Conservation (phyloP, 768 basidiomycete genomes). For the Dictyophora rubrovolvata region DNA sequence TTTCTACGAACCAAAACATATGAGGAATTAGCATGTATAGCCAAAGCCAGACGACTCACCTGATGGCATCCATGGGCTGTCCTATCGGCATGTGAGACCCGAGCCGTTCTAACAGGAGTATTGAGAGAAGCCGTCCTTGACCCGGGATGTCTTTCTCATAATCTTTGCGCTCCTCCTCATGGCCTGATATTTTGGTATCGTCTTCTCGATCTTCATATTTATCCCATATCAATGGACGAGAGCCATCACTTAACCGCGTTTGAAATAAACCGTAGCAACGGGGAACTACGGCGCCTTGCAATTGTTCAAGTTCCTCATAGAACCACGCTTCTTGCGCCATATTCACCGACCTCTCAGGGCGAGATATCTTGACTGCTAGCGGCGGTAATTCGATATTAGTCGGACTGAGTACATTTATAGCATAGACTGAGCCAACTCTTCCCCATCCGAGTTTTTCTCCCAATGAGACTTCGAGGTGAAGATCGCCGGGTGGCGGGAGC, state of each 20-base stretch:
- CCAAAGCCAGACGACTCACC: background rate
- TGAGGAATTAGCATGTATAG: background rate
- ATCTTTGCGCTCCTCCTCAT: background rate
- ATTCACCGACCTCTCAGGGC: background rate
- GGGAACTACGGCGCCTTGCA: constrained; percentile 6
- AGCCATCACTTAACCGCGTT: background rate
- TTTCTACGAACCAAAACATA: background rate
- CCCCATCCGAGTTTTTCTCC: background rate
- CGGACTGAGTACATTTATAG: background rate
- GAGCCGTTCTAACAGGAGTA: background rate
- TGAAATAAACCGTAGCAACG: constrained; percentile 5
- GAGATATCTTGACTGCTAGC: background rate
- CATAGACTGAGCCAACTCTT: background rate
- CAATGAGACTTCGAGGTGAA: background rate
- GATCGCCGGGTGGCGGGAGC: background rate
- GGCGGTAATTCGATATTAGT: background rate
- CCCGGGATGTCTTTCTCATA: background rate
- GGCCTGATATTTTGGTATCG: background rate
- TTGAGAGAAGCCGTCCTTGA: background rate
- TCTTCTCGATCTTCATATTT: background rate
- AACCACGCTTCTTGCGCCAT: constrained; percentile 8
- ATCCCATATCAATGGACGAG: background rate
- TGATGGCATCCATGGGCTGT: background rate
- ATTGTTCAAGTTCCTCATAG: constrained; percentile 8
- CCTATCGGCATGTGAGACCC: background rate